Conservation (phyloP, 23 red algal species). For the Gracilaria domingensis region DNA sequence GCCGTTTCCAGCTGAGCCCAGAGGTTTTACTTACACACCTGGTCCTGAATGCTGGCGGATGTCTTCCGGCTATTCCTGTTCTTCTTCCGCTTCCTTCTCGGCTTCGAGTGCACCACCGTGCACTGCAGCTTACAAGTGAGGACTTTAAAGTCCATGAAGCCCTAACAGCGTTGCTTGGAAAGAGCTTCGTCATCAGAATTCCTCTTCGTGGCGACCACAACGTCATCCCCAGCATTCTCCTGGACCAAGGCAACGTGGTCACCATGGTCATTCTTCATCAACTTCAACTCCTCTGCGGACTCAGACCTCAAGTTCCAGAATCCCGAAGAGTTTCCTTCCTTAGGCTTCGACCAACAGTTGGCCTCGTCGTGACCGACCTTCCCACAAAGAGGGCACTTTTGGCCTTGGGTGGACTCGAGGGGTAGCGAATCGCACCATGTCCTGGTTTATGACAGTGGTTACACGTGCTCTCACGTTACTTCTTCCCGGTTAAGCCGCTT, state of each 20-base stretch:
- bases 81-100: background rate
- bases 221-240: background rate
- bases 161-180: background rate
- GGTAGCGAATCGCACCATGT: background rate
- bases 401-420: background rate
- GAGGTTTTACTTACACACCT: background rate
- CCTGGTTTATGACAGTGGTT: background rate
- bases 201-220: slow-evolving; percentile 1
- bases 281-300: background rate
- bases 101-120: background rate
- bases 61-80: background rate
- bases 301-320: background rate
- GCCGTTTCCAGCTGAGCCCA: background rate
- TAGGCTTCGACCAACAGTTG: background rate
- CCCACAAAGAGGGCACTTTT: background rate
- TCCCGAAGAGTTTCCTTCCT: background rate
- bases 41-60: background rate
- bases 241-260: background rate
- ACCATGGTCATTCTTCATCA: background rate
- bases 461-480: background rate
- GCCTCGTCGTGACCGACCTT: background rate
- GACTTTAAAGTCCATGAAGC: background rate
- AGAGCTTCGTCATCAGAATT: background rate
- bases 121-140: too few species aligned
- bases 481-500: background rate